Evolutionary conservation across 352 stramenopile genomes (phyloP).

Genomic region (Pythium insidiosum): DNA sequence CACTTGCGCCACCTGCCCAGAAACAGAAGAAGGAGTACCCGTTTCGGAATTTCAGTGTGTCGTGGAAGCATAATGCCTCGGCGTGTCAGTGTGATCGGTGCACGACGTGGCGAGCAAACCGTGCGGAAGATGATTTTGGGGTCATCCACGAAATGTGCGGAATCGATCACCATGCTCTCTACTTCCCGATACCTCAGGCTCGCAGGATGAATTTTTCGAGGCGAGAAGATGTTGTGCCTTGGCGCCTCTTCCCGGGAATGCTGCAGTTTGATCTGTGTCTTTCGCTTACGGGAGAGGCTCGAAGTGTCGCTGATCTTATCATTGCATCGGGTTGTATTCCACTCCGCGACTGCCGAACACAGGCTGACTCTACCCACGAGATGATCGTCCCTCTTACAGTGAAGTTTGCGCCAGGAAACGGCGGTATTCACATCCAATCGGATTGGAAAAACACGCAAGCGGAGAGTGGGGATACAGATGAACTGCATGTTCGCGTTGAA

Average conservation of each 20-base stretch:
- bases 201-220: conserved; percentile 71
- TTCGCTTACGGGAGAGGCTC: conserved; percentile 57
- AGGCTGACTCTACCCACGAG: conserved; percentile 23
- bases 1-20: conserved; percentile 12
- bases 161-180: conserved; percentile 78
- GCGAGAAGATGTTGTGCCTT: conserved; percentile 66
- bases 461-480: no score
- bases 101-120: conserved; percentile 14
- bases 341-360: conserved; percentile 26
- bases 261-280: conserved; percentile 72
- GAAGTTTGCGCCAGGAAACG: neutral
- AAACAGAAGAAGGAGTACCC: conserved; percentile 58
- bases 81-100: conserved; percentile 50
- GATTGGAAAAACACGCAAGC: no score
- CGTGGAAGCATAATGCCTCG: conserved; percentile 50
- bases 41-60: conserved; percentile 76
- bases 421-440: neutral
- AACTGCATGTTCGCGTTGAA: conserved; percentile 46
- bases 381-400: conserved; percentile 12
- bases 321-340: conserved; percentile 41
- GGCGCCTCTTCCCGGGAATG: conserved; percentile 62
- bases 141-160: conserved; percentile 25
- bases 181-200: conserved; percentile 72
- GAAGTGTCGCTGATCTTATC: conserved; percentile 58
- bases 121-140: conserved; percentile 8